Base-by-base conservation (phyloP, 805 yeast species). In the Spathaspora girioi region DNA sequence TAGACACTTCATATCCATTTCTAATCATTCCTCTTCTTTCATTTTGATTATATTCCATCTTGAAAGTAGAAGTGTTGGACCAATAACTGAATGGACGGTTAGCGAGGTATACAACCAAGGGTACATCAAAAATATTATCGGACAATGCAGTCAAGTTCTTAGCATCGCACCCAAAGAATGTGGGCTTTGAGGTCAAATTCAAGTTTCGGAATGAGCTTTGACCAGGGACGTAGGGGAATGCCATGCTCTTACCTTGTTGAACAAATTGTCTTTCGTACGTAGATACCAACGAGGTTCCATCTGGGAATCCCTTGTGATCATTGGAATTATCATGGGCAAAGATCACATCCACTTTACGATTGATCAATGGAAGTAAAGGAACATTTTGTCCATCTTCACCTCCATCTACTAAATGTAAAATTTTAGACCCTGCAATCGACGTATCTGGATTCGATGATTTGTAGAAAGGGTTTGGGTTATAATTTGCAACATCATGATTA, bases 81-180 rank as follows among this genome's bases (percentile, higher is more conserved):
- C 73, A 70, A 62, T 65, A 84, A 23, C 85, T 73, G 65, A 80
- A 84, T 38, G 89, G 87, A 49, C 83, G 67, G 65, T 90, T 90
- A 46, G 96, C 93, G 51, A 81, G 75, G 61, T 87, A 89, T n/a
- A 90, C 81, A 40, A 90, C 76, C 51, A 89, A 73, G 2, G 96
- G 96, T 23, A 92, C 91, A 32, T 69, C 69, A 27, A 75, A 71
- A 43, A 74, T 62, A 5, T 47, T 42, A 27, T 46, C 47, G 15
- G 56, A 49, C 53, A 85, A 71, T n/a, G 66, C 70, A 7, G 91
- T 82, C 62, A 85, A 69, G 62, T 87, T 86, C 23, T 68, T 58
- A 4, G 88, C 77, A 62, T 87, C 79, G 68, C 97, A 89, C 29
- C 97, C 97, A 65, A 90, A 90, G 70, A 90, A 89, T 0, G 86